Evolutionary conservation across 2,329 filamentous ascomycete species (phyloP).

Genomic region (Fusarium lyarnte): DNA sequence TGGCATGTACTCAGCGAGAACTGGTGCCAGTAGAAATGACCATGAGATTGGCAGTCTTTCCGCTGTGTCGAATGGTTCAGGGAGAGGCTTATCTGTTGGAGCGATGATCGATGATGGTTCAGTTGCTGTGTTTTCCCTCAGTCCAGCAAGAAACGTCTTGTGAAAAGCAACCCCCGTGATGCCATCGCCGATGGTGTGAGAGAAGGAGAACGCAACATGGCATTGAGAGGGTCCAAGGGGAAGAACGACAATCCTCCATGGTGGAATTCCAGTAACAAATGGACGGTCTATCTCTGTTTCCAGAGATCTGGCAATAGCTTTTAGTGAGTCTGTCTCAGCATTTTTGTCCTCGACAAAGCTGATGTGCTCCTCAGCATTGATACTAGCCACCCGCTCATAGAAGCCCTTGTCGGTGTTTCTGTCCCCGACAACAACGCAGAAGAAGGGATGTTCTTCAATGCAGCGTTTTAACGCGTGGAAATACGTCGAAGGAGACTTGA

Average conservation of each 20-base stretch:
- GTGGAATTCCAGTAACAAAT: slow-evolving; percentile 26
- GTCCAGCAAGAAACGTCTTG: slow-evolving; percentile 30
- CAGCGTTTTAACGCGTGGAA: slow-evolving; percentile 28
- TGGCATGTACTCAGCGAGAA: slow-evolving; percentile 29
- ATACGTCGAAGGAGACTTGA: slow-evolving; percentile 20
- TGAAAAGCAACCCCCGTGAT: slow-evolving; percentile 36
- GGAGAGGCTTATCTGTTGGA: slow-evolving; percentile 6
- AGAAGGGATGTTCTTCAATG: slow-evolving; percentile 32
- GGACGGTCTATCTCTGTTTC: slow-evolving; percentile 26
- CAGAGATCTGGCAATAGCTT: slow-evolving; percentile 18
- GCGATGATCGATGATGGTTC: background rate
- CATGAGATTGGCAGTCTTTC: slow-evolving; percentile 39
- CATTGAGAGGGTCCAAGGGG: slow-evolving; percentile 16
- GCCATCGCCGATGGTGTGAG: slow-evolving; percentile 40
- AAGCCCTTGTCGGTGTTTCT: slow-evolving; percentile 34
- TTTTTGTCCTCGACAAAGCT: background rate
- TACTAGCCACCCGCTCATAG: slow-evolving; percentile 28
- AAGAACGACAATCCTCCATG: slow-evolving; percentile 37
- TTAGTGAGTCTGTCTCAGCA: background rate
- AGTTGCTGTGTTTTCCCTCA: background rate
- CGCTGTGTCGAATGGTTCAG: slow-evolving; percentile 36
- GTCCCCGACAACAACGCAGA: slow-evolving; percentile 33
- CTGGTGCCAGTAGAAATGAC: slow-evolving; percentile 34
- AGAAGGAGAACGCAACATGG: slow-evolving; percentile 37
- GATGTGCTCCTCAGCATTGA: slow-evolving; percentile 35